Conservation (phyloP, 1,139 yeast species). For the Hanseniaspora gamundiae region DNA sequence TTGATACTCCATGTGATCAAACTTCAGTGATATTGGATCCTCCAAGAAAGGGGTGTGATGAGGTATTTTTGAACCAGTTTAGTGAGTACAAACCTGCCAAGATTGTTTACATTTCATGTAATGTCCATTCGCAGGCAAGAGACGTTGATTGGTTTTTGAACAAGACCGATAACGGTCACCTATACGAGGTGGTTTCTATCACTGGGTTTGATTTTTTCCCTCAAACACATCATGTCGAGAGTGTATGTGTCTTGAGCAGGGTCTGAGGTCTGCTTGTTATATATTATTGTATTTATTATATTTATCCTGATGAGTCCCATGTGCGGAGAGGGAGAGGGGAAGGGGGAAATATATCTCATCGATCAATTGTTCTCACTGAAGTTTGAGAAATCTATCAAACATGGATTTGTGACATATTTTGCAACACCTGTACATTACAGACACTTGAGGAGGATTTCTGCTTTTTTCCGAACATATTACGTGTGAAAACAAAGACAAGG, state of each 20-base stretch:
- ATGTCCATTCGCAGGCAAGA: conserved; percentile 94
- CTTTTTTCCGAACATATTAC: too few relatives aligned
- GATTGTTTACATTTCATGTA: conserved; percentile 87
- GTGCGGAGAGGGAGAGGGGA: too few relatives aligned
- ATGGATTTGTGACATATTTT: too few relatives aligned
- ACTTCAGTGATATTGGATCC: conserved; percentile 94
- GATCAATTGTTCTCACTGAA: too few relatives aligned
- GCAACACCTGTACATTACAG: too few relatives aligned
- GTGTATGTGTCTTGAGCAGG: conserved; percentile 68
- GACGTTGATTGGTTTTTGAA: conserved; percentile 76
- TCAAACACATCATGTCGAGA: conserved; percentile 94
- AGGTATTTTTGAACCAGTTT: conserved; percentile 71
- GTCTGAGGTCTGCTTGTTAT: conserved; percentile 6
- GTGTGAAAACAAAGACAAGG: too few relatives aligned
- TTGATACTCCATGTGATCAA: conserved; percentile 55
- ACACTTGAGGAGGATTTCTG: too few relatives aligned
- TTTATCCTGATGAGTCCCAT: not conserved
- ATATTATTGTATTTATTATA: not conserved
- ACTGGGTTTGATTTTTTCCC: conserved; percentile 97
- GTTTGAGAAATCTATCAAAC: too few relatives aligned
- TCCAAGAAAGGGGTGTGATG: conserved; percentile 94
- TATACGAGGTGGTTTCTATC: conserved; percentile 64
- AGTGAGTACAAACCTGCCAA: conserved; percentile 73
- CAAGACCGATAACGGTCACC: conserved; percentile 47
- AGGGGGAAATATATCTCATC: too few relatives aligned